phyloP scores from a whole-genome alignment of 2,329 filamentous ascomycete genomes.

The Aspergillus candidus region DNA sequence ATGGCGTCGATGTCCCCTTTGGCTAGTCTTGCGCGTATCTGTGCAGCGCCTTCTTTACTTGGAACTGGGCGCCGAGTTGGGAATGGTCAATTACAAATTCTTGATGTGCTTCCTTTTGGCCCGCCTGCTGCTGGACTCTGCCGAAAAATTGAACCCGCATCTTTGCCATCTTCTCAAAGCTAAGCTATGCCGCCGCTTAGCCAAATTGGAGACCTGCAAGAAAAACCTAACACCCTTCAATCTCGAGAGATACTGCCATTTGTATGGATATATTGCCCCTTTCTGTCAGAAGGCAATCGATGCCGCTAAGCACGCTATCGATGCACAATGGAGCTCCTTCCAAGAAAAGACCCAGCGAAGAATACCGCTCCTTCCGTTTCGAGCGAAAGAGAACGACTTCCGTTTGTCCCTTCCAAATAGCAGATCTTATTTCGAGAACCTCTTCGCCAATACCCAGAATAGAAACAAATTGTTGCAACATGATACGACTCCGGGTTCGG shows the following conservation, averaged over 20 bases:
- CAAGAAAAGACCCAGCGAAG: constrained; percentile 33
- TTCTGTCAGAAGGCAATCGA: constrained; percentile 26
- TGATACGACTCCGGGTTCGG: background rate
- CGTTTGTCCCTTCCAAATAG: constrained; percentile 41
- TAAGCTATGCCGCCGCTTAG: constrained; percentile 54
- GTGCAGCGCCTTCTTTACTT: constrained; percentile 48
- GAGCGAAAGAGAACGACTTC: constrained; percentile 29
- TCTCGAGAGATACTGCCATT: constrained; percentile 16
- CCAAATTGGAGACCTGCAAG: constrained; percentile 49
- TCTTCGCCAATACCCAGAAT: constrained; percentile 5
- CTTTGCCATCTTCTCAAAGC: constrained; percentile 38
- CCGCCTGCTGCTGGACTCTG: constrained; percentile 41
- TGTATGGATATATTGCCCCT: constrained; percentile 25
- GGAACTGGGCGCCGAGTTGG: constrained; percentile 35
- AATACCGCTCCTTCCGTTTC: constrained; percentile 39
- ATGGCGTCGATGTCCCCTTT: constrained; percentile 59
- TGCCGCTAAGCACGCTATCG: constrained; percentile 25
- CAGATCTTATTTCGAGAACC: constrained; percentile 23
- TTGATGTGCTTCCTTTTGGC: constrained; percentile 48
- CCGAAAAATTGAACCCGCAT: constrained; percentile 29
- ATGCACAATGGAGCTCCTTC: constrained; percentile 36
- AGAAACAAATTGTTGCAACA: background rate
- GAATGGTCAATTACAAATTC: constrained; percentile 52
- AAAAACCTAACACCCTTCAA: constrained; percentile 7
- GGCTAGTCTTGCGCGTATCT: constrained; percentile 57